phyloP scores from a whole-genome alignment of 306 rosid species.

The Rosa lucieae region DNA sequence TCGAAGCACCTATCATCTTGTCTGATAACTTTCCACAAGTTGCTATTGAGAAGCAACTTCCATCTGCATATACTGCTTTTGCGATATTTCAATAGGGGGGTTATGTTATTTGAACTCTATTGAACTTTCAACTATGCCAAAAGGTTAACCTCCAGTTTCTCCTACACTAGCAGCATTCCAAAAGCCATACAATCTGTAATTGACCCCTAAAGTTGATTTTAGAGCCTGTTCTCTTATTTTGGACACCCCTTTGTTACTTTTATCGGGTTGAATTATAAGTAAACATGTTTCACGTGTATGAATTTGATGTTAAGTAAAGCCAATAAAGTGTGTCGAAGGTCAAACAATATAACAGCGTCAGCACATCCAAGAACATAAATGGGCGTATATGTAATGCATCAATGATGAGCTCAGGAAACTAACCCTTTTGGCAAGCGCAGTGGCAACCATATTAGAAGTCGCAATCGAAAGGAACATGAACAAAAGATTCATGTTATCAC shows the following conservation, averaged over 20 bases:
- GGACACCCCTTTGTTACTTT: background rate
- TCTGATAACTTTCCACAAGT: background rate
- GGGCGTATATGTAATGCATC: background rate
- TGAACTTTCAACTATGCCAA: background rate
- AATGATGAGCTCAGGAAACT: background rate
- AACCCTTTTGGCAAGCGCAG: slow-evolving; percentile 5
- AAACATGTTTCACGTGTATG: background rate
- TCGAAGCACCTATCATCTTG: background rate
- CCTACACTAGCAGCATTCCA: background rate
- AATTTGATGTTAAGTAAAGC: background rate
- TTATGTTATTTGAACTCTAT: background rate
- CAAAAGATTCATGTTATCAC: slow-evolving; percentile 4
- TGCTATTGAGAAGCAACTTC: background rate
- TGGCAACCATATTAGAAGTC: slow-evolving; percentile 9
- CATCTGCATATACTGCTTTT: background rate
- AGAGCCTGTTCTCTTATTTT: background rate
- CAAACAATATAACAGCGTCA: background rate
- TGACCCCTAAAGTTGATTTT: slow-evolving; percentile 1
- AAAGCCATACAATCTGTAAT: background rate
- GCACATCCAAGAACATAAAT: background rate
- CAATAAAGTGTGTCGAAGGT: background rate
- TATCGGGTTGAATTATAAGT: background rate
- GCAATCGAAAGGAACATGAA: slow-evolving; percentile 12
- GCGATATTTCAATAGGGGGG: background rate
- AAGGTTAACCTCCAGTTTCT: background rate